Conservation (phyloP, 176 grass and related monocot species). For the Carex kokanica region DNA sequence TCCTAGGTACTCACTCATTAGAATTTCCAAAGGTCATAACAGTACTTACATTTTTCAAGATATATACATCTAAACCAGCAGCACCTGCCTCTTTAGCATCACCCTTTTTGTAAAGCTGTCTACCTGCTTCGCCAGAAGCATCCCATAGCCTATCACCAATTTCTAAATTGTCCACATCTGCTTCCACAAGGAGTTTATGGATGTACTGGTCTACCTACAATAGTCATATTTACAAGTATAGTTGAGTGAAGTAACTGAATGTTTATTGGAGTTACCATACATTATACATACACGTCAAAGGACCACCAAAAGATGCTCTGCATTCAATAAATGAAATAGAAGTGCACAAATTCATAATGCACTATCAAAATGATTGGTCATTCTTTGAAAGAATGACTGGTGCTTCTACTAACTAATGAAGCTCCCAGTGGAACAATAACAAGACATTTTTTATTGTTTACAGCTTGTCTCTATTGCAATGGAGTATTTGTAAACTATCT, state of each 20-base stretch:
- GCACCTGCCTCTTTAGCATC: slow-evolving; percentile 52
- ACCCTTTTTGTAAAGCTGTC: slow-evolving; percentile 70
- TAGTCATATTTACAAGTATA: slow-evolving; percentile 2
- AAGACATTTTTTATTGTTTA: neutral
- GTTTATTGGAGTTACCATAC: neutral
- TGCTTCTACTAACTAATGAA: neutral
- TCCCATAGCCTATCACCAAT: slow-evolving; percentile 53
- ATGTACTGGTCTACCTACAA: slow-evolving; percentile 88
- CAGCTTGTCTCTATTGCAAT: neutral
- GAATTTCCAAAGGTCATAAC: slow-evolving; percentile 23
- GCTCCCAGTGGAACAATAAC: neutral
- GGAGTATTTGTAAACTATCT: neutral
- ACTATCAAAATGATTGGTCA: neutral
- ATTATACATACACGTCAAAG: neutral
- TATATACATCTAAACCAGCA: slow-evolving; percentile 69
- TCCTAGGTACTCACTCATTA: slow-evolving; percentile 1
- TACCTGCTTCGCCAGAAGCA: slow-evolving; percentile 61
- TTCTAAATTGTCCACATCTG: slow-evolving; percentile 43
- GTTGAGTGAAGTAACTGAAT: neutral
- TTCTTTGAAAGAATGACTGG: neutral
- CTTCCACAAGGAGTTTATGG: slow-evolving; percentile 79
- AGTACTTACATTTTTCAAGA: slow-evolving; percentile 72
- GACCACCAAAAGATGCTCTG: neutral
- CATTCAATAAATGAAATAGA: neutral
- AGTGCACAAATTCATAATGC: neutral